These are phyloP conservation scores for Blastobotrys petasosporus DNA, from an alignment of 1,139 yeast genomes.

Conservation along the genomic window DNA sequence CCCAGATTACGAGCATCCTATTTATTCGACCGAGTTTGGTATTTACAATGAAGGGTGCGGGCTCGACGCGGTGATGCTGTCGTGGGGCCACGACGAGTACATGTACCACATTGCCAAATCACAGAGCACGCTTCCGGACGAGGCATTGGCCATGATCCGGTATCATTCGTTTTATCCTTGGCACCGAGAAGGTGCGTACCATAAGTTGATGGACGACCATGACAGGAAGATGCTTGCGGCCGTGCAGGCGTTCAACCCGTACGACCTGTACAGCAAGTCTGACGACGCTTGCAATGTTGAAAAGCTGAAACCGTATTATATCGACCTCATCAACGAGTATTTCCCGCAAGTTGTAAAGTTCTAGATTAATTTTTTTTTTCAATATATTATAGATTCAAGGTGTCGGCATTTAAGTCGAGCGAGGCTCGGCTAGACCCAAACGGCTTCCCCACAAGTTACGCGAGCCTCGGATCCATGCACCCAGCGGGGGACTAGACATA, in stretches of 20 bases:
- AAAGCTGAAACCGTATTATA: constrained; percentile 50
- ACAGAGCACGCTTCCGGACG: constrained; percentile 57
- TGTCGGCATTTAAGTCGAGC: too few species aligned
- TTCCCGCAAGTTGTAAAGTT: constrained; percentile 43
- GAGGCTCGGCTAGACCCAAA: too few species aligned
- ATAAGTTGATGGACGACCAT: constrained; percentile 58
- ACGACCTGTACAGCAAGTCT: constrained; percentile 61
- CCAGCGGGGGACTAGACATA: too few species aligned
- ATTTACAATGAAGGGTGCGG: constrained; percentile 63
- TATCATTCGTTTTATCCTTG: constrained; percentile 74
- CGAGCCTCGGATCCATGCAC: too few species aligned
- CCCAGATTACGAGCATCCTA: constrained; percentile 58
- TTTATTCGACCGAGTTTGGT: constrained; percentile 62
- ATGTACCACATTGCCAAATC: constrained; percentile 67
- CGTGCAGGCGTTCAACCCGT: constrained; percentile 60
- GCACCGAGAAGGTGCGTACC: constrained; percentile 67
- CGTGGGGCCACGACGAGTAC: constrained; percentile 79
- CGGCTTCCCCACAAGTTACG: too few species aligned
- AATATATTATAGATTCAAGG: too few species aligned
- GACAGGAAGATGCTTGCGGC: constrained; percentile 59
- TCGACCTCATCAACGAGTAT: constrained; percentile 59
- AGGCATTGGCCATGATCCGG: constrained; percentile 67
- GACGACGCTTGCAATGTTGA: constrained; percentile 45
- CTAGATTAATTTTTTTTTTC: constrained; percentile 46
- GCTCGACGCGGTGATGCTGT: constrained; percentile 61